These are phyloP conservation scores for Colletotrichum tabaci DNA, from an alignment of 2,329 filamentous ascomycete species.

Conservation along the genomic window DNA sequence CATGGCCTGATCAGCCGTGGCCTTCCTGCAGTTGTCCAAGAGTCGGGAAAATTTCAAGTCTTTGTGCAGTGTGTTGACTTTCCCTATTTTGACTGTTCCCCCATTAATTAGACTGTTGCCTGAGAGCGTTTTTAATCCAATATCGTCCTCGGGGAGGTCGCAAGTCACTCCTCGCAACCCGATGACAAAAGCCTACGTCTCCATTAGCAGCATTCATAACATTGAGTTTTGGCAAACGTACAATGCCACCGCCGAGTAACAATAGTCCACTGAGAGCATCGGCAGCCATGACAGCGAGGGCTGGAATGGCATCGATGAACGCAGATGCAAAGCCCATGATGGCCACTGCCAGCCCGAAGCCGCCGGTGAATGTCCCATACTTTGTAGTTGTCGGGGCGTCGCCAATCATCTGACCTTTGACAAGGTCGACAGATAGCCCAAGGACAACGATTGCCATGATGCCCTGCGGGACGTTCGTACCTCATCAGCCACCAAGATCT, in stretches of 20 bases:
- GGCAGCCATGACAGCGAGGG: conserved; percentile 25
- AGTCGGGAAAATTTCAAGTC: neutral
- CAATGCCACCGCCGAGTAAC: conserved; percentile 38
- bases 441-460: conserved; percentile 39
- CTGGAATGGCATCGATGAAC: conserved; percentile 38
- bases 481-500: neutral
- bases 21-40: conserved; percentile 28
- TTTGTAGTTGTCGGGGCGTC: conserved; percentile 28
- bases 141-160: neutral
- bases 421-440: conserved; percentile 29
- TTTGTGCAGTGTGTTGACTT: neutral
- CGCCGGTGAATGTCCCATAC: conserved; percentile 35
- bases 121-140: rapidly evolving
- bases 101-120: conserved; percentile 26
- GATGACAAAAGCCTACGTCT: conserved; percentile 27
- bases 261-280: conserved; percentile 35
- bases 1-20: conserved; percentile 32
- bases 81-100: neutral
- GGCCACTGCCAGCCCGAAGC: conserved; percentile 30
- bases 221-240: conserved; percentile 5
- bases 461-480: neutral
- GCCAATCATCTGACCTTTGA: conserved; percentile 16
- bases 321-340: conserved; percentile 13
- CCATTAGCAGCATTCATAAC: neutral
- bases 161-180: conserved; percentile 29